Evolutionary conservation across 805 yeast species (phyloP).

Genomic region (Wickerhamiella occidentalis): DNA sequence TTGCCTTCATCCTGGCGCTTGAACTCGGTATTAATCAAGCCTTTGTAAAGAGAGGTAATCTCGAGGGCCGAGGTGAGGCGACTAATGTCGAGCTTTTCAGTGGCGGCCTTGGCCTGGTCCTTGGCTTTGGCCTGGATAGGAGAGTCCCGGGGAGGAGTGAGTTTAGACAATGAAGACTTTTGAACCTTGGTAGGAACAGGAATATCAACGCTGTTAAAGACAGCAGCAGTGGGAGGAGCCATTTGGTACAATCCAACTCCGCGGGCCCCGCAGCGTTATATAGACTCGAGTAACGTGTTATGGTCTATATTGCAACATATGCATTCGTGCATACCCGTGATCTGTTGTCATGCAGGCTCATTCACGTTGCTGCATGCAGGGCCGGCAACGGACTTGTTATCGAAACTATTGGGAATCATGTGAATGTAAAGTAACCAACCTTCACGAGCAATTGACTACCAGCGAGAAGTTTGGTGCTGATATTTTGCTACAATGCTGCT

Average conservation of each 20-base stretch:
- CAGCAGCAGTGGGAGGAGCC: slow-evolving; percentile 6
- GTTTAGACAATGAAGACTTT: neutral
- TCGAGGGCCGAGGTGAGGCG: slow-evolving; percentile 10
- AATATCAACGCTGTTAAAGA: neutral
- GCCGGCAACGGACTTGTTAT: too few species aligned
- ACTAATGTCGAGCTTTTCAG: slow-evolving; percentile 1
- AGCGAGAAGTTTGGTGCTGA: too few species aligned
- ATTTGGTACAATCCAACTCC: too few species aligned
- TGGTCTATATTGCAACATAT: neutral
- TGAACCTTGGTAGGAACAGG: neutral
- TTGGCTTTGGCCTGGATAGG: neutral
- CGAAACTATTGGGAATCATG: too few species aligned
- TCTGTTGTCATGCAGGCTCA: slow-evolving; percentile 6
- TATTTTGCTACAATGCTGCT: too few species aligned
- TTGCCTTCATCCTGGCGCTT: slow-evolving; percentile 12
- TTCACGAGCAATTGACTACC: too few species aligned
- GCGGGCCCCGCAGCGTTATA: neutral
- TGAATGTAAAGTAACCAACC: too few species aligned
- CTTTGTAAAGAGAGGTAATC: slow-evolving; percentile 11
- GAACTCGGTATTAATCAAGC: slow-evolving; percentile 5
- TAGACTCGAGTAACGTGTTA: neutral
- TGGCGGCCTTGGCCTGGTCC: neutral
- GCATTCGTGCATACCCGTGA: slow-evolving; percentile 6
- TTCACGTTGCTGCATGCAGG: neutral
- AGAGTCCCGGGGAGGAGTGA: neutral